Evolutionary conservation across 331 rosid species (phyloP), one percentile per base, ranked within the genome.

Genomic region (Telfairia occidentalis): DNA sequence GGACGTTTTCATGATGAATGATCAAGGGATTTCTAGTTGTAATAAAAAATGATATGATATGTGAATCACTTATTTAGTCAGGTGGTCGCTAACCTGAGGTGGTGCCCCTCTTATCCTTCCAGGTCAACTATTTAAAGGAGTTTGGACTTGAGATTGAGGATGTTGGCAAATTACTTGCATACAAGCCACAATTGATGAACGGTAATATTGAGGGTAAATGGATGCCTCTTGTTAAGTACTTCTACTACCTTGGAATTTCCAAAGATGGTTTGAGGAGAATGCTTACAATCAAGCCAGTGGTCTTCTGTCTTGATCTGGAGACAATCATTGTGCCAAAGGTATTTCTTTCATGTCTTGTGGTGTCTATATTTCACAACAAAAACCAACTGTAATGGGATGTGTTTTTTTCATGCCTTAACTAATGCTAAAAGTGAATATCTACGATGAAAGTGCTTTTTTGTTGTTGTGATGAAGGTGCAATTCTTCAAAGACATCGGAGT

Each of bases 201-300:
- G 84, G 96, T 82, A 84, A 95, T 86, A 91, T 93, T 74, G 96
- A 93, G 66, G 98, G 86, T 78, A 85, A 82, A 74, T 91, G 96
- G 97, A 91, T 88, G 78, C 97, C 98, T 79, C 92, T 94, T 81
- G 92, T 87, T 28, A 91, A 87, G 88, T 91, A 94, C 75, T 80
- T 91, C 50, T 89, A 91, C 77, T 94, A 91, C 83, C 87, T 58
- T 74, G 98, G 98, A 65, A 82, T 94, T 60, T 82, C 96, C 49
- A 83, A 86, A 77, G 97, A 94, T 76, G 98, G 97, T 73, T 88
- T 94, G 96, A 89, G 83, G 89, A 89, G 97, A 82, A 91, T 94
- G 79, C 97, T 94, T 77, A 79, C 76, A 60, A 72, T 88, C 72
- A 94, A 91, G 83, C 98, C 98, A 32, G 90, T 94, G 81, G 83